Base-by-base conservation (phyloP, 306 rosid species). In the Dicorynia guianensis region DNA sequence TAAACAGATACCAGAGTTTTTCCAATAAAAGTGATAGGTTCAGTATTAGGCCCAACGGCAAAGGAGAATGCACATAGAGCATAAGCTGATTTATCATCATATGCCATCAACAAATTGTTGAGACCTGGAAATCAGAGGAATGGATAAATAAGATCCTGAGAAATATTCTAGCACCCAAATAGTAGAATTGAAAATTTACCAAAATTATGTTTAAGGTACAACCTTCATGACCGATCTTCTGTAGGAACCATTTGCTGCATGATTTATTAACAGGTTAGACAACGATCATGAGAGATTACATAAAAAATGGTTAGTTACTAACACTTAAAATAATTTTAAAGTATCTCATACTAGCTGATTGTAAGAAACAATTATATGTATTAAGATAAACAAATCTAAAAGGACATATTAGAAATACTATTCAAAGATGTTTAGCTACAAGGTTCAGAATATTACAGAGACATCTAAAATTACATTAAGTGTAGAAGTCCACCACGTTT, bases 211-310 rank as follows among this genome's bases (percentile, higher is more conserved):
- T 62, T 63, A 62, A 63, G 80, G 55, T 58, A 50, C 58, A 63
- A 91, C 97, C 98, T 92, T 90, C 88, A 62, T 90, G 98, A 54
- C 98, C 98, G 80, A 89, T 81, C 93, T 95, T 95, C 96, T 92
- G 91, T 82, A 95, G 85, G 91, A 95, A 95, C 98, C 98, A 95
- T 75, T 95, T 95, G 84, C 98, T 95, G 98, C 92, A 83, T 48
- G 17, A 63, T 71, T 80, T 42, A 80, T 67, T 43, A 50, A 40
- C 70, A 7, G 61, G 81, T 76, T 61, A 83, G 78, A 82, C 54
- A 65, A 73, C 63, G 61, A 71, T 55, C 53, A 80, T 71, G 20
- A 38, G 30, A 35, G 18, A 64, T 75, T 30, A 50, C 11, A 40
- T 5, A 40, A 63, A 67, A 71, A 75, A 58, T 52, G 25, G 75